Evolutionary conservation across 768 basidiomycete genomes (phyloP).

Genomic region (Pleurotus cornucopiae): DNA sequence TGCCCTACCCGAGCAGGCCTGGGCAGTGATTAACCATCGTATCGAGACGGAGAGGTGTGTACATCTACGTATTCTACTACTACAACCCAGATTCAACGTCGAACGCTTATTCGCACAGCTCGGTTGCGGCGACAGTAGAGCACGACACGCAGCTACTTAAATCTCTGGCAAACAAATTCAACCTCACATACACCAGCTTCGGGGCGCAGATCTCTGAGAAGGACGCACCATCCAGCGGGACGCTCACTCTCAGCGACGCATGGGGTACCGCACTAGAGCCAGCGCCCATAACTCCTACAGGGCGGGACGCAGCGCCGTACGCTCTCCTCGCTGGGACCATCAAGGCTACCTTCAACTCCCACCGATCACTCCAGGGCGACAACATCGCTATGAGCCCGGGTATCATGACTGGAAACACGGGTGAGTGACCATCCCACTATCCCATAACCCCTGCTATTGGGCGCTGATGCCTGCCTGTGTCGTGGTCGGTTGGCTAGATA

Average conservation of each 20-base stretch:
- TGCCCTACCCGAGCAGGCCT: constrained; percentile 73
- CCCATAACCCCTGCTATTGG: not conserved
- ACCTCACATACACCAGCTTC: constrained; percentile 59
- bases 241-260: constrained; percentile 47
- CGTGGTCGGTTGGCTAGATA: constrained; percentile 37
- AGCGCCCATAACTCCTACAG: constrained; percentile 58
- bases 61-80: too few relatives aligned
- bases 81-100: not conserved
- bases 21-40: constrained; percentile 69
- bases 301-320: constrained; percentile 39
- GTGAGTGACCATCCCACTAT: constrained; percentile 19
- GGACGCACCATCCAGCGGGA: constrained; percentile 34
- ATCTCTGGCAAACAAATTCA: constrained; percentile 45
- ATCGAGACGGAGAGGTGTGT: constrained; percentile 56
- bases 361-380: constrained; percentile 31
- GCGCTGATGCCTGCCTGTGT: not conserved
- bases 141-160: constrained; percentile 43
- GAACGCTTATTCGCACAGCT: constrained; percentile 19
- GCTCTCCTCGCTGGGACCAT: constrained; percentile 59
- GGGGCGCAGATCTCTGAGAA: constrained; percentile 33
- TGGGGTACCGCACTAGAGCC: constrained; percentile 54
- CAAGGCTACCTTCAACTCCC: constrained; percentile 53
- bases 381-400: constrained; percentile 46
- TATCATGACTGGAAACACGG: constrained; percentile 59
- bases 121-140: constrained; percentile 38